These are phyloP conservation scores for Paramecium biaurelia DNA, from an alignment of 73 alveolate genomes.

Conservation along the genomic window DNA sequence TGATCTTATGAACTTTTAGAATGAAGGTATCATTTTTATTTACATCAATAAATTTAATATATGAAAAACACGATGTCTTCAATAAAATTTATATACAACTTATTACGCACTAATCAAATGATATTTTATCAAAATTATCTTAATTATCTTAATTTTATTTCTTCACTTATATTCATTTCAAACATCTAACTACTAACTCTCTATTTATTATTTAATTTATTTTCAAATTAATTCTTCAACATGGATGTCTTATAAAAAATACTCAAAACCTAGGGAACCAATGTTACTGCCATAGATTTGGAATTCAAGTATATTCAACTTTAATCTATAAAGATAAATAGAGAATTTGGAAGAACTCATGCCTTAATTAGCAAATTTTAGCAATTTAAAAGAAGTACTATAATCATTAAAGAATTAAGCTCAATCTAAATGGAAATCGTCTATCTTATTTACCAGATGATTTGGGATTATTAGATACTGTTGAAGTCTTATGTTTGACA, in stretches of 20 bases:
- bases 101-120: not conserved
- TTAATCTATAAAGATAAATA: not conserved
- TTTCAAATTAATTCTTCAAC: not conserved
- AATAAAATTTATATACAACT: not conserved
- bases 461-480: not conserved
- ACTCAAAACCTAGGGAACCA: not conserved
- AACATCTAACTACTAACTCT: not conserved
- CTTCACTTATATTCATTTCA: not conserved
- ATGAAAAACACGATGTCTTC: not conserved
- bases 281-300: not conserved
- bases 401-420: not conserved
- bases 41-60: not conserved
- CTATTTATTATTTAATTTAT: not conserved
- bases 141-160: not conserved
- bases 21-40: not conserved
- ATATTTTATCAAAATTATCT: not conserved
- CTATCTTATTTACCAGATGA: constrained; percentile 49
- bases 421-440: constrained; percentile 61
- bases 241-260: constrained; percentile 3
- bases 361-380: constrained; percentile 54
- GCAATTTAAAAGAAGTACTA: constrained; percentile 51
- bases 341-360: not conserved
- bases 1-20: not conserved
- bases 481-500: constrained; percentile 37
- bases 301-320: not conserved